Evolutionary conservation across 2,329 filamentous ascomycete genomes (phyloP).

Genomic region (Aureobasidium mangrovei): DNA sequence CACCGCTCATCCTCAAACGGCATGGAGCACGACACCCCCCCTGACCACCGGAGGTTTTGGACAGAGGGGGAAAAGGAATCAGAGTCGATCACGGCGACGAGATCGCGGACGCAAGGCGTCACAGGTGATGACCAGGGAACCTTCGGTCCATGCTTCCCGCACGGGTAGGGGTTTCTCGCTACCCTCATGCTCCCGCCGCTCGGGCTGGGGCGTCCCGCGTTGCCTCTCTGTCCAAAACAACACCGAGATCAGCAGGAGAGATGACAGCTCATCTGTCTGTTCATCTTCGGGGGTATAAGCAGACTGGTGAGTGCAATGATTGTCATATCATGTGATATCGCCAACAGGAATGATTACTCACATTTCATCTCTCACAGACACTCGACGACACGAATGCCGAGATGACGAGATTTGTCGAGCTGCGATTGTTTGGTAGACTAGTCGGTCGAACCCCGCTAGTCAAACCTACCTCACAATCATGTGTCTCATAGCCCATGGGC

Average conservation of each 20-base stretch:
- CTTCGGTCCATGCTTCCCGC: conserved; percentile 11
- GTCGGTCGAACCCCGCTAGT: conserved; percentile 11
- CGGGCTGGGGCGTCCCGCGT: conserved; percentile 13
- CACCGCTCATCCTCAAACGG: background rate
- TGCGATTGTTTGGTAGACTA: conserved; percentile 12
- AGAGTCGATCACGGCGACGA: background rate
- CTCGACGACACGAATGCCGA: conserved; percentile 4
- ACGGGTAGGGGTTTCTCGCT: conserved; percentile 3
- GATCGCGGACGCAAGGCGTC: background rate
- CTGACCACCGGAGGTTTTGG: background rate
- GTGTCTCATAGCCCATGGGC: conserved; percentile 2
- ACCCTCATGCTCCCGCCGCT: background rate
- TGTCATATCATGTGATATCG: background rate
- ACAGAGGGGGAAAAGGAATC: background rate
- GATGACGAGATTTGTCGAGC: conserved; percentile 6
- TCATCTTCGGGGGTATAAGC: background rate
- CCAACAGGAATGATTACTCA: background rate
- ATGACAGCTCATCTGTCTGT: background rate
- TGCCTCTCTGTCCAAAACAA: background rate
- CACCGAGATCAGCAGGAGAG: conserved; percentile 1
- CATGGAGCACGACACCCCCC: background rate
- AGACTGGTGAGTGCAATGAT: background rate
- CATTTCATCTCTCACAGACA: background rate
- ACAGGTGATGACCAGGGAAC: conserved; percentile 8
- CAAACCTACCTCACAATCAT: conserved; percentile 5